Evolutionary conservation across 2,329 filamentous ascomycete species (phyloP), one percentile per base, ranked within the genome.

Genomic region (Hypoxylon sp.): DNA sequence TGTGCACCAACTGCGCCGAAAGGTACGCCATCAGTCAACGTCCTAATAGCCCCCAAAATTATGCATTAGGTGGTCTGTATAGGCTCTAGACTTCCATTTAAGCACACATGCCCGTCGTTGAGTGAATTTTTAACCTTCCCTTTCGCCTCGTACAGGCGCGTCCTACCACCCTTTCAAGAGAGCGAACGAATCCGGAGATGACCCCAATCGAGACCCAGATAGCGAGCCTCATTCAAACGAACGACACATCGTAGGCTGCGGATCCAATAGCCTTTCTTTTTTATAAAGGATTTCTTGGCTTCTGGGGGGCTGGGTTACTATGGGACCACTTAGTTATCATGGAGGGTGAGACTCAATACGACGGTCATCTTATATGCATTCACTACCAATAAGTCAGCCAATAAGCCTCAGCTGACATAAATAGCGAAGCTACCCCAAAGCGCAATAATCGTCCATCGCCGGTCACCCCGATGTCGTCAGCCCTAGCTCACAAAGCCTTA

Each of bases 401-500:
- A 65, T 55, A 31, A 52, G 47, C 22, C 64, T 62, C 60, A 58
- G 67, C 67, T 59, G 50, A 70, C 61, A 53, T 54, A 58, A 62
- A 68, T 62, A 67, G 22, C 35, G 60, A 59, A 35, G 44, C 13
- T 67, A 55, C 24, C 22, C 33, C 52, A 51, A 48, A 50, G 56
- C 56, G 33, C 51, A 57, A n/a, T 35, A 37, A n/a, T 9, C 35
- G 19, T n/a, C 24, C 42, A 33, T 58, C 37, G 44, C 53, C 58
- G 57, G 61, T 2, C 24, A 50, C n/a, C 22, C 65, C 57, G 54
- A 60, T 61, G 19, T 62, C 31, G 62, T 70, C 50, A 70, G 65
- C 61, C 58, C 65, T 65, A 65, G 17, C 33, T 19, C 39, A 37
- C 57, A 50, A 46, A 68, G 57, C 65, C 57, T 70, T 52, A 37